phyloP scores from a whole-genome alignment of 2,329 filamentous ascomycete genomes.

The Diplodia scrobiculata region DNA sequence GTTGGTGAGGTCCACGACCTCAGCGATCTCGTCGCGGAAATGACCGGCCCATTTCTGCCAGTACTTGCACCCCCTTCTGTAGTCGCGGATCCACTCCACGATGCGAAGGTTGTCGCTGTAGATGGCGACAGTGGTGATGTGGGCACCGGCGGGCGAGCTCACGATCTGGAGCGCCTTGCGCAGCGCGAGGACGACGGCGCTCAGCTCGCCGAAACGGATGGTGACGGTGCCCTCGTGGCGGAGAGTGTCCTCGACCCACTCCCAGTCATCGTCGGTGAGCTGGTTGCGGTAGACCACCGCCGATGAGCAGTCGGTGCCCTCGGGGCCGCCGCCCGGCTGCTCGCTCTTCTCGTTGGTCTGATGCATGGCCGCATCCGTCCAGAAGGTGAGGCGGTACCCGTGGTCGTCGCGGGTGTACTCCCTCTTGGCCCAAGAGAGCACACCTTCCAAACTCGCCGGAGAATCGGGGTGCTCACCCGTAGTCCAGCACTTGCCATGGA shows the following conservation, averaged over 20 bases:
- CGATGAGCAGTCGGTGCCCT: not conserved
- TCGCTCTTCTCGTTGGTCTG: not conserved
- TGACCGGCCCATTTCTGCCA: not conserved
- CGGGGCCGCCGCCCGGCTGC: not conserved
- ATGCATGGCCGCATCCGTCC: not conserved
- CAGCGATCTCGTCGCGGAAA: not conserved
- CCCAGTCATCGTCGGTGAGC: not conserved
- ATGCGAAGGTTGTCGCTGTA: slow-evolving; percentile 2
- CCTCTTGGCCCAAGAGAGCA: not conserved
- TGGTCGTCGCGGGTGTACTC: not conserved
- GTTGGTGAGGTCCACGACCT: not conserved
- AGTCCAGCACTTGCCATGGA: not conserved
- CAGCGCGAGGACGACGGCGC: not conserved
- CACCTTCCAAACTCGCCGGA: not conserved
- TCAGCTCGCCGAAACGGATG: not conserved
- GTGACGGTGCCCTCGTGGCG: not conserved
- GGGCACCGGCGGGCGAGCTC: not conserved
- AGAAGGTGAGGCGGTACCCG: not conserved
- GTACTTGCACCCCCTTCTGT: not conserved
- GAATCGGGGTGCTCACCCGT: not conserved
- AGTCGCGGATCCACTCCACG: not conserved
- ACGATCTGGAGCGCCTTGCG: not conserved
- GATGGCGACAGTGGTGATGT: not conserved
- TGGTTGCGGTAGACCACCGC: not conserved
- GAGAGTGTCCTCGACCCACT: not conserved